Percentiles rank a stretch among this genome's conserved stretches.
These are phyloP conservation scores for Ceratobasidium sp. DNA, from an alignment of 1,284 basidiomycete species.

Conservation along the genomic window DNA sequence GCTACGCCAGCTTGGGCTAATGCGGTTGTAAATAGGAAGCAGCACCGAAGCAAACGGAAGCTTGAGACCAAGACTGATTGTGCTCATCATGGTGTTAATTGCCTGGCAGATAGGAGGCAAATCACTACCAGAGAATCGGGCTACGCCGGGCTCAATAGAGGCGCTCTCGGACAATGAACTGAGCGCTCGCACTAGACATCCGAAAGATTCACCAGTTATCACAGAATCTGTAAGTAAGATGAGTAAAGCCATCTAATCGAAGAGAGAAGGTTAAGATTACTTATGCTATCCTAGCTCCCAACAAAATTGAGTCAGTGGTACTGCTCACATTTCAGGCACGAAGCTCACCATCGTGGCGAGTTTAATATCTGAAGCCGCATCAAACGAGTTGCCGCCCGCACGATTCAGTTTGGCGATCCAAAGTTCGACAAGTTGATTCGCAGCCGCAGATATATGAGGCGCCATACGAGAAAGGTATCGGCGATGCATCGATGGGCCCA, in stretches of 20 bases:
- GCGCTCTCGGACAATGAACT: background rate
- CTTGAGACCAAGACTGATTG: background rate
- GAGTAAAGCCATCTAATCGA: background rate
- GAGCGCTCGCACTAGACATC: background rate
- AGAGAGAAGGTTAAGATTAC: background rate
- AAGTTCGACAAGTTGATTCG: background rate
- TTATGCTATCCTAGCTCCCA: background rate
- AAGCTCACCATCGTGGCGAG: background rate
- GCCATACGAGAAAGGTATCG: conserved; percentile 16
- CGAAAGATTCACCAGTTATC: background rate
- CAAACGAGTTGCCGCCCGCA: background rate
- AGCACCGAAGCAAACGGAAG: background rate
- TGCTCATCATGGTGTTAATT: background rate
- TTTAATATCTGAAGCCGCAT: background rate
- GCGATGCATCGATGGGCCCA: conserved; percentile 9
- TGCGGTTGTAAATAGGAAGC: background rate
- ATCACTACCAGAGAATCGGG: background rate
- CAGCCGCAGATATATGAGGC: background rate
- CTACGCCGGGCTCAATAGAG: background rate
- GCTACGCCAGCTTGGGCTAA: background rate
- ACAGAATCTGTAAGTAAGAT: background rate
- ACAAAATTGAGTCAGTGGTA: background rate
- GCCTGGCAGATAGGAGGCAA: background rate
- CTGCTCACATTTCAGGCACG: background rate
- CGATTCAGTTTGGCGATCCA: background rate